Conservation (phyloP, 2,329 filamentous ascomycete species). For the Metarhizium brunneum region DNA sequence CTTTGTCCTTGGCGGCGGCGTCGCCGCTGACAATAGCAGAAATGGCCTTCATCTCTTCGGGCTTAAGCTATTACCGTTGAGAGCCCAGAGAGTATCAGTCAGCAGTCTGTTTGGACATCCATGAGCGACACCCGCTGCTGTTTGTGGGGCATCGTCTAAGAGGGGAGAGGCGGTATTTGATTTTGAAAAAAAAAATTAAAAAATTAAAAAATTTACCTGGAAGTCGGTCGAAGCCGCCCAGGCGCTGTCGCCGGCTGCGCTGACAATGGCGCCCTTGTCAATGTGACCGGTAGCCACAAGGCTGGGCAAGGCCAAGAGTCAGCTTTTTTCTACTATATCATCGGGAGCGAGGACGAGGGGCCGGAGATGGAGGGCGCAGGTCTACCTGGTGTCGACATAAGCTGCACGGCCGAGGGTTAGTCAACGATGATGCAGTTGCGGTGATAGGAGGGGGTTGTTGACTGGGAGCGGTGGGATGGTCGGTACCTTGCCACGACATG, state of each 20-base stretch:
- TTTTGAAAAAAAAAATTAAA: conserved; percentile 17
- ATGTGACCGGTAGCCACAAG: conserved; percentile 71
- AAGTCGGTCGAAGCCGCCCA: conserved; percentile 69
- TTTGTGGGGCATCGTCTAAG: neutral
- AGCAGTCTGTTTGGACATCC: neutral
- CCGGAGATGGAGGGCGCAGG: neutral
- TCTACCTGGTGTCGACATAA: conserved; percentile 44
- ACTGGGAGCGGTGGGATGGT: conserved; percentile 18
- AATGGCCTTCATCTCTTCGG: conserved; percentile 51
- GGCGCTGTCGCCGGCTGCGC: conserved; percentile 65
- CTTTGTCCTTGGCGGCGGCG: conserved; percentile 47
- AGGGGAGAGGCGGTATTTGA: neutral
- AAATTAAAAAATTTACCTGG: conserved; percentile 43
- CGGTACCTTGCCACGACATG: conserved; percentile 69
- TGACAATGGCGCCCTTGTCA: conserved; percentile 80
- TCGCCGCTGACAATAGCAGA: conserved; percentile 39
- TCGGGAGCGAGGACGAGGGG: neutral
- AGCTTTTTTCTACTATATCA: conserved; percentile 10
- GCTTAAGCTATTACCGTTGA: conserved; percentile 20
- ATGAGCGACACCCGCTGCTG: neutral
- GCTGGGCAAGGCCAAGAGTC: conserved; percentile 36
- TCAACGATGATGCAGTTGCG: neutral
- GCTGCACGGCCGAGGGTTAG: conserved; percentile 24
- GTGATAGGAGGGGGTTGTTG: conserved; percentile 16
- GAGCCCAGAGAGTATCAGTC: neutral